Percentiles rank a stretch among this genome's conserved stretches.
These are phyloP conservation scores for Clarireedia monteithiana DNA, from an alignment of 2,329 filamentous ascomycete genomes.

Conservation along the genomic window DNA sequence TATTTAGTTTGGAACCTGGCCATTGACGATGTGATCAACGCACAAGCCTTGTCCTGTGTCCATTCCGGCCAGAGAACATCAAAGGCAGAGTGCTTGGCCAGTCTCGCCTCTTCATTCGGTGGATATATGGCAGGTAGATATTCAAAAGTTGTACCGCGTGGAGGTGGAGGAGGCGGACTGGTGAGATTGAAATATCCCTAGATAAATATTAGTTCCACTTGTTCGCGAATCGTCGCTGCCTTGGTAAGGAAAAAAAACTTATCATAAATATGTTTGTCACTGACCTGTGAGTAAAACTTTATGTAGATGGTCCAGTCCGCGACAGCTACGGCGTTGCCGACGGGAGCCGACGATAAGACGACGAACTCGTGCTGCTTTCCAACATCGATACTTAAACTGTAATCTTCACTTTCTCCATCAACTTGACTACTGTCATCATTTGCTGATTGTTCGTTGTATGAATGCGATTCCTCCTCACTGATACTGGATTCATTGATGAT, in stretches of 20 bases:
- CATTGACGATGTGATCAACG: slow-evolving; percentile 21
- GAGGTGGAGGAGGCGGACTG: slow-evolving; percentile 29
- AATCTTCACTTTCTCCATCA: neutral
- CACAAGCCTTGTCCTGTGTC: slow-evolving; percentile 15
- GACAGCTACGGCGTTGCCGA: neutral
- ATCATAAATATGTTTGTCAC: neutral
- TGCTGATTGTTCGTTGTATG: neutral
- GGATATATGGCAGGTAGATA: slow-evolving; percentile 27
- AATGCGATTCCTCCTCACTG: neutral
- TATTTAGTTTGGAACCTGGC: slow-evolving; percentile 23
- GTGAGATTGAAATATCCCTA: slow-evolving; percentile 31
- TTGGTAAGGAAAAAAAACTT: too few relatives aligned
- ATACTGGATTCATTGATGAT: neutral
- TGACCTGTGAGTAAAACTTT: slow-evolving; percentile 14
- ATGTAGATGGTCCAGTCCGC: slow-evolving; percentile 12
- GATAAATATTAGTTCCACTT: neutral
- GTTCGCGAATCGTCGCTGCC: neutral
- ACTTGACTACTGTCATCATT: neutral
- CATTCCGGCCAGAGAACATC: slow-evolving; percentile 20
- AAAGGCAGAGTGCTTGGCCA: slow-evolving; percentile 17
- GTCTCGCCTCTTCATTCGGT: slow-evolving; percentile 22
- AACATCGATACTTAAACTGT: neutral
- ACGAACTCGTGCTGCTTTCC: slow-evolving; percentile 10
- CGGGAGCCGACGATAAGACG: slow-evolving; percentile 2
- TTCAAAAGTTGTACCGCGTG: slow-evolving; percentile 19